Evolutionary conservation across 1,284 basidiomycete species (phyloP).

Genomic region (Vanrija sp.): DNA sequence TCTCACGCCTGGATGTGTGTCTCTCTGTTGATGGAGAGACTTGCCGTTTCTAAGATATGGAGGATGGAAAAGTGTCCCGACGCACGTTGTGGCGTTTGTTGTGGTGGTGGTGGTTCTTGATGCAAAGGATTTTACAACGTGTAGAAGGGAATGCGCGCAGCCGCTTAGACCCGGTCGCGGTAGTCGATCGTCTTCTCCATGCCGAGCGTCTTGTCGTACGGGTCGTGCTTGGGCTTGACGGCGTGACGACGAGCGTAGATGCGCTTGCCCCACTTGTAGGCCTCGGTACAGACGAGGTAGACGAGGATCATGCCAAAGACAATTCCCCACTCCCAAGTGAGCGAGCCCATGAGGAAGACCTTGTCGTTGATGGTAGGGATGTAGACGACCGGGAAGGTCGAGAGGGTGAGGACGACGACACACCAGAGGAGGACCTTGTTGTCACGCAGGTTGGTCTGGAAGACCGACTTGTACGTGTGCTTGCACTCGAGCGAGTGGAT

Average conservation of each 20-base stretch:
- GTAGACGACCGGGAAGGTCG: conserved; percentile 48
- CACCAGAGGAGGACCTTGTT: conserved; percentile 59
- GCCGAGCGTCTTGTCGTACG: conserved; percentile 37
- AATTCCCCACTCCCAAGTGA: conserved; percentile 50
- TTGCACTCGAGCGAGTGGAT: conserved; percentile 50
- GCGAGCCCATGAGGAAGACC: conserved; percentile 41
- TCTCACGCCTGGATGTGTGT: too few relatives aligned
- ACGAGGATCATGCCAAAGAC: conserved; percentile 47
- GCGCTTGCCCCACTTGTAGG: conserved; percentile 41
- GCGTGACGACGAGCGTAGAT: conserved; percentile 16
- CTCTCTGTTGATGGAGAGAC: too few relatives aligned
- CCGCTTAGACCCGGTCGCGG: background rate
- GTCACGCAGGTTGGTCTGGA: conserved; percentile 55
- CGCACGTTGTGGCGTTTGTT: too few relatives aligned
- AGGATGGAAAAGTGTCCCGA: too few relatives aligned
- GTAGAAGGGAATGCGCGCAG: too few relatives aligned
- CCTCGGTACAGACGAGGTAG: conserved; percentile 38
- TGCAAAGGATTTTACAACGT: too few relatives aligned
- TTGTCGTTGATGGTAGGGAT: conserved; percentile 48
- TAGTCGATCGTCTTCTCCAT: conserved; percentile 36
- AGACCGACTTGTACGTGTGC: conserved; percentile 45
- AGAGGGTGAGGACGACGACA: conserved; percentile 38
- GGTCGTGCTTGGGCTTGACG: conserved; percentile 9
- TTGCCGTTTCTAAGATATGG: too few relatives aligned
- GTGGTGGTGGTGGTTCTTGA: too few relatives aligned